Conservation (phyloP, 352 stramenopile genomes). For the Pythium pyrilobum region DNA sequence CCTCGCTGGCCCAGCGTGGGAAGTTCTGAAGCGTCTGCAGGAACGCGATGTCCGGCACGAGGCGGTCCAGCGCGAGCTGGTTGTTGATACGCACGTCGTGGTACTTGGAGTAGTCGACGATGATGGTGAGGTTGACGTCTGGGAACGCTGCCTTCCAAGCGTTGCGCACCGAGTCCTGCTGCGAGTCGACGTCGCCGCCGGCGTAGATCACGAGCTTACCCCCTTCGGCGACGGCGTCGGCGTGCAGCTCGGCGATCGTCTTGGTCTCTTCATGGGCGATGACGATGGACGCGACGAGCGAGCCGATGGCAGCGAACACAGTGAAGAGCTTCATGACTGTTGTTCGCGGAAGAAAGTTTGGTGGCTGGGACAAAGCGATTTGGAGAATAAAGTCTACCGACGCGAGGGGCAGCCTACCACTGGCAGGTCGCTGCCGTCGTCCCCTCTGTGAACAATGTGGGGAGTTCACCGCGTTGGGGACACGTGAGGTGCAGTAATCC, state of each 20-base stretch:
- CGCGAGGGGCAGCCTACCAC: no score
- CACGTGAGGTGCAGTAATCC: no score
- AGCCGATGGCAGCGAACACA: no score
- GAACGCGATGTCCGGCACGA: conserved; percentile 37
- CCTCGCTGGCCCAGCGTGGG: conserved; percentile 34
- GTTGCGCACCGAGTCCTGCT: conserved; percentile 21
- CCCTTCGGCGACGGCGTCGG: conserved; percentile 43
- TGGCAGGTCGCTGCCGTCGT: no score
- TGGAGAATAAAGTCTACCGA: no score
- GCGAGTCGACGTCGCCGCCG: conserved; percentile 27
- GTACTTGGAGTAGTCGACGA: conserved; percentile 56
- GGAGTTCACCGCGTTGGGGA: no score
- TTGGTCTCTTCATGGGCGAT: conserved; percentile 7
- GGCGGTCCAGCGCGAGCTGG: conserved; percentile 35
- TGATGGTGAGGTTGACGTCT: conserved; percentile 53
- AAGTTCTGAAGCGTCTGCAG: conserved; percentile 56
- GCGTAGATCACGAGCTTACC: conserved; percentile 46
- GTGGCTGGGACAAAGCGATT: no score
- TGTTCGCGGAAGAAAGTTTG: no score
- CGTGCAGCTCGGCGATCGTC: no score
- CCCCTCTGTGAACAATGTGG: no score
- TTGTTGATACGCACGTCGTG: conserved; percentile 62
- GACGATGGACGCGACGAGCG: background rate
- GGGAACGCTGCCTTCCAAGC: conserved; percentile 32
- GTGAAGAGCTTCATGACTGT: no score